Base-by-base conservation (phyloP, 495 filamentous ascomycete genomes). In the Daldinia decipiens region DNA sequence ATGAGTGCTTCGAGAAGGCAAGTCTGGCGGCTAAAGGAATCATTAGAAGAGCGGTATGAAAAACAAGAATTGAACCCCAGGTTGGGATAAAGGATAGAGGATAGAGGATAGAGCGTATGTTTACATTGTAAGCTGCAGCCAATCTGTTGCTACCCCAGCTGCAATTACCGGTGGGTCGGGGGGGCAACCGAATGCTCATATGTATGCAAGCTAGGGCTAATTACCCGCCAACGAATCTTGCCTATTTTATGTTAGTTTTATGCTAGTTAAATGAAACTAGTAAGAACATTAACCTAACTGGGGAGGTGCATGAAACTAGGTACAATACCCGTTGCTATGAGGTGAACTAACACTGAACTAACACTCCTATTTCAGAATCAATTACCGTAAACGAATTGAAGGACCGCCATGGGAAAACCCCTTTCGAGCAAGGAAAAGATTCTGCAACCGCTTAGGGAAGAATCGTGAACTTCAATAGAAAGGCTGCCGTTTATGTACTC, bases 161-260 rank as follows among this genome's bases (percentile, higher is more conserved):
- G 54, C 54, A 62, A 62, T 67, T 67, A 62, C 38, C 17, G 15
- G 62, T 67, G 69, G 63, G 68, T 66, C 68, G 69, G 55, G 47
- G 47, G 69, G 69, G 69, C 69, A 72, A 72, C 69, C 24, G 50
- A 51, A 2, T 39, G 29, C 47, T 31, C 39, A 51, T 21, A n/a
- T 50, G 54, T 21, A n/a, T 50, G 54, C 32, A 40, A 36, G 17
- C 34, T 32, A 45, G 31, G 52, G 13, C 27, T 52, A 59, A 40
- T 59, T 66, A 66, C 45, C 38, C 27, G 24, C 50, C 50, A 47
- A 47, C 24, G 1, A 27, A n/a, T 27, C 50, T 27, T 52, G 6
- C 50, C 43, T 47, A 47, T 21, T 21, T 47, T 2, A 47, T 24
- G 43, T 47, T 47, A 24, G 21, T 24, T 24, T 24, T 1, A 24